Evolutionary conservation across 106 monocot genomes (phyloP), one percentile per base, ranked within the genome.

Genomic region (Apostasia ramifera): DNA sequence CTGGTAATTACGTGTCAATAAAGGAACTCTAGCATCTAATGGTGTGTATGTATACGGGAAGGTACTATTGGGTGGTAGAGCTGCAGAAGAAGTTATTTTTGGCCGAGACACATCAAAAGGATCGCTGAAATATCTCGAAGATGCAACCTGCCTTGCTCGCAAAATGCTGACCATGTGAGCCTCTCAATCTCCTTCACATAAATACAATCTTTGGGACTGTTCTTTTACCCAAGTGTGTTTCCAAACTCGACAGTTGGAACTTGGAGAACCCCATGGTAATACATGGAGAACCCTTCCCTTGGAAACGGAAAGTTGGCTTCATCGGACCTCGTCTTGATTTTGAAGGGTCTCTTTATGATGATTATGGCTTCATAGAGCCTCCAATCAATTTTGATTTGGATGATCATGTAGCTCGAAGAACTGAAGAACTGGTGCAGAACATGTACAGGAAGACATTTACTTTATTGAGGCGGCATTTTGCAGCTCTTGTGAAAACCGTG

Each of bases 121-220:
- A 61, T 92, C 92, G 37, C 68, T 92, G 55, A 75, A 77, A 53
- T 92, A 92, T 72, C 88, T 92, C 49, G 81, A 81, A 61, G 88
- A 92, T 79, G 92, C 92, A 39, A 88, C 88, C 11, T 92, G 88
- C 78, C 88, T 92, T 74, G 88, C 88, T 78, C 86, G 88, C 51
- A 92, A 92, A 77, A 88, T 92, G 42, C 56, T 85, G 63, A 62
- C 73, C 66, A 85, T 92, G 92, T 92, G 83, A 57, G 58, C 11
- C 43, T 48, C 66, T 66, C 2, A 4, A 50, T 50, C 8, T 65
- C 26, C 26, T 12, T 8, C 46, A 15, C 53, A 44, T 54, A 26
- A 55, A 59, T 66, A 41, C 45, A 55, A 42, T 43, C 2, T n/a
- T 43, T 11, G 26, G 26, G 26, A 26, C 26, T 26, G 26, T 26